A percentile compares a stretch with the other conserved stretches of the same genome.
phyloP scores from a whole-genome alignment of 768 basidiomycete genomes.

The Tylopilus vinaceipallidus region DNA sequence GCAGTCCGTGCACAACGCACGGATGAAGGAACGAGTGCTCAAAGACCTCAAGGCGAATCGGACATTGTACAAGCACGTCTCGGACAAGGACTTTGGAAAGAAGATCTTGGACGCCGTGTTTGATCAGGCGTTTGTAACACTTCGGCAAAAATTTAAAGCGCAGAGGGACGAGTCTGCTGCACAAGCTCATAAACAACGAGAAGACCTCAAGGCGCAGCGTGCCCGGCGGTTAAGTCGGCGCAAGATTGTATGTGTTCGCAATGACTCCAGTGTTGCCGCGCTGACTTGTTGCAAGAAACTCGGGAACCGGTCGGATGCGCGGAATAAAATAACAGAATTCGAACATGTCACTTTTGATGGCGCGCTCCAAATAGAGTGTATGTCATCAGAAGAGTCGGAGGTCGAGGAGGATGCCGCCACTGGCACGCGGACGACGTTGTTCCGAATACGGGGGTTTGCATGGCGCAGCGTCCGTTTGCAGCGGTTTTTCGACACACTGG shows the following conservation, averaged over 20 bases:
- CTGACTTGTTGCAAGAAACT: conserved; percentile 56
- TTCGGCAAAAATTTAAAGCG: conserved; percentile 63
- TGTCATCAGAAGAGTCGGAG: conserved; percentile 80
- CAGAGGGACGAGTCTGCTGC: conserved; percentile 53
- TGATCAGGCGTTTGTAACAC: conserved; percentile 67
- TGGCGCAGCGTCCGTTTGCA: conserved; percentile 71
- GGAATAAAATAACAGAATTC: conserved; percentile 51
- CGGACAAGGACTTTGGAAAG: conserved; percentile 63
- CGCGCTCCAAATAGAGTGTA: conserved; percentile 70
- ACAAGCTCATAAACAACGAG: conserved; percentile 45
- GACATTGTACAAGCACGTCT: conserved; percentile 57
- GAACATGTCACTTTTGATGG: conserved; percentile 67
- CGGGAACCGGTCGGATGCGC: conserved; percentile 56
- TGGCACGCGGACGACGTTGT: conserved; percentile 33
- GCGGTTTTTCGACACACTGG: conserved; percentile 58
- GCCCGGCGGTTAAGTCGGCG: conserved; percentile 59
- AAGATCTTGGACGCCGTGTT: conserved; percentile 60
- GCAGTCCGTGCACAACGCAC: conserved; percentile 69
- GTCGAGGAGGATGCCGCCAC: conserved; percentile 38
- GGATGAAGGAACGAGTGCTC: conserved; percentile 66
- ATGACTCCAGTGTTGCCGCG: neutral
- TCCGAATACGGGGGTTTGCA: conserved; percentile 55
- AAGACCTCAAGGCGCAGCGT: conserved; percentile 60
- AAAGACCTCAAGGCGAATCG: conserved; percentile 58
- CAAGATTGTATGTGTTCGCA: conserved; percentile 50